These are phyloP conservation scores for Candida xiaguanensis DNA, from an alignment of 805 yeast species.

Conservation along the genomic window DNA sequence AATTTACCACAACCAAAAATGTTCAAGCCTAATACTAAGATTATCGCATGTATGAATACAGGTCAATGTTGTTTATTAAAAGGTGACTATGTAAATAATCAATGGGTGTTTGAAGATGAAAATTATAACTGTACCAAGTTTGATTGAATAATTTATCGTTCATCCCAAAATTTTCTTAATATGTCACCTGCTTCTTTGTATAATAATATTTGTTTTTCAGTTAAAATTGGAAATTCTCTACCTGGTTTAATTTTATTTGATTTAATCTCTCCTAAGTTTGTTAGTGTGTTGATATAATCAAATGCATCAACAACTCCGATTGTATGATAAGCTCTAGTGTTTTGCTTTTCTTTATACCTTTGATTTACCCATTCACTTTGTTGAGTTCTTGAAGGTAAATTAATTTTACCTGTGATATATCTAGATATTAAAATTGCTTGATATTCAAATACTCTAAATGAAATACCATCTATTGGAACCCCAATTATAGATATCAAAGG, in stretches of 20 bases:
- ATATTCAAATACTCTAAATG: slow-evolving; percentile 56
- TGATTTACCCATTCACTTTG: slow-evolving; percentile 43
- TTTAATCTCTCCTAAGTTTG: slow-evolving; percentile 19
- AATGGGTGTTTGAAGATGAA: slow-evolving; percentile 3
- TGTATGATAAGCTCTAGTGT: slow-evolving; percentile 30
- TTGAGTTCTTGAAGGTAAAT: slow-evolving; percentile 44
- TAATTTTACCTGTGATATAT: slow-evolving; percentile 53
- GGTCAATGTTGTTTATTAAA: background rate
- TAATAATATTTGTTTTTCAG: slow-evolving; percentile 13
- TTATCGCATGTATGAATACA: background rate
- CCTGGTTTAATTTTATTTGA: slow-evolving; percentile 14
- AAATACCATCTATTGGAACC: slow-evolving; percentile 57
- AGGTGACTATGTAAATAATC: background rate
- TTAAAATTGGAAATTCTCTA: slow-evolving; percentile 20
- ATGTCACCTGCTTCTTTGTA: slow-evolving; percentile 14
- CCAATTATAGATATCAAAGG: slow-evolving; percentile 66
- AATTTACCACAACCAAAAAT: slow-evolving; percentile 4
- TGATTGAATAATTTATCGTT: slow-evolving; percentile 10
- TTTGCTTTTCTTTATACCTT: slow-evolving; percentile 41
- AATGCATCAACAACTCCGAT: slow-evolving; percentile 31
- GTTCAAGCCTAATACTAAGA: slow-evolving; percentile 1
- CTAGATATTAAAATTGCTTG: slow-evolving; percentile 67
- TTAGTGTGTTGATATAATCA: slow-evolving; percentile 19
- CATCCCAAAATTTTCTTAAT: slow-evolving; percentile 20
- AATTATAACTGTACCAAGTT: background rate